Evolutionary conservation across 2,329 filamentous ascomycete species (phyloP).

Genomic region (Arthrobotrys sinensis): DNA sequence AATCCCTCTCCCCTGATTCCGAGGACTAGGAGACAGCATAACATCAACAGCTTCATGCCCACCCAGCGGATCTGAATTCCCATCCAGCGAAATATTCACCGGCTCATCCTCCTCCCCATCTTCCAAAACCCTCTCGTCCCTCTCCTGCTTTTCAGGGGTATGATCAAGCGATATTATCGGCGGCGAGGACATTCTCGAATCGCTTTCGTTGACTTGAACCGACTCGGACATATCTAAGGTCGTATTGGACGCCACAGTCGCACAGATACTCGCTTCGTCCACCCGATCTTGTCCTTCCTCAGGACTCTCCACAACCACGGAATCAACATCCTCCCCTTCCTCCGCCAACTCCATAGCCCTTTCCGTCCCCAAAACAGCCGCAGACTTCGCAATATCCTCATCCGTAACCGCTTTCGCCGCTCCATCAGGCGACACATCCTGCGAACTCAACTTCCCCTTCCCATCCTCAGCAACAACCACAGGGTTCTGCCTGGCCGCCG

Average conservation of each 20-base stretch:
- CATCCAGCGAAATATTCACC: conserved; percentile 36
- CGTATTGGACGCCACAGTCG: conserved; percentile 42
- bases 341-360: conserved; percentile 37
- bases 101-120: conserved; percentile 38
- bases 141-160: conserved; percentile 38
- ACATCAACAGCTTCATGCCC: conserved; percentile 59
- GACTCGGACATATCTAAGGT: conserved; percentile 56
- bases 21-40: conserved; percentile 21
- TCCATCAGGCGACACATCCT: conserved; percentile 7
- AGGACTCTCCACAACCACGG: conserved; percentile 28
- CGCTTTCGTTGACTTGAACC: conserved; percentile 49
- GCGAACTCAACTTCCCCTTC: conserved; percentile 26
- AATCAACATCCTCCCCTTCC: conserved; percentile 29
- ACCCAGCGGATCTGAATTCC: conserved; percentile 49
- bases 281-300: conserved; percentile 16
- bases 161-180: conserved; percentile 53
- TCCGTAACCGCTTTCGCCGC: conserved; percentile 18
- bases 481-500: conserved; percentile 65
- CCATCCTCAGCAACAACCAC: conserved; percentile 36
- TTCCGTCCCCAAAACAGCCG: conserved; percentile 48
- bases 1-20: conserved; percentile 14
- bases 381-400: conserved; percentile 41
- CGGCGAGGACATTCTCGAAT: conserved; percentile 56
- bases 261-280: conserved; percentile 42
- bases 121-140: conserved; percentile 1